Evolutionary conservation across 192 early-diverging fungal genomes (phyloP).

Genomic region (Dispira simplex): DNA sequence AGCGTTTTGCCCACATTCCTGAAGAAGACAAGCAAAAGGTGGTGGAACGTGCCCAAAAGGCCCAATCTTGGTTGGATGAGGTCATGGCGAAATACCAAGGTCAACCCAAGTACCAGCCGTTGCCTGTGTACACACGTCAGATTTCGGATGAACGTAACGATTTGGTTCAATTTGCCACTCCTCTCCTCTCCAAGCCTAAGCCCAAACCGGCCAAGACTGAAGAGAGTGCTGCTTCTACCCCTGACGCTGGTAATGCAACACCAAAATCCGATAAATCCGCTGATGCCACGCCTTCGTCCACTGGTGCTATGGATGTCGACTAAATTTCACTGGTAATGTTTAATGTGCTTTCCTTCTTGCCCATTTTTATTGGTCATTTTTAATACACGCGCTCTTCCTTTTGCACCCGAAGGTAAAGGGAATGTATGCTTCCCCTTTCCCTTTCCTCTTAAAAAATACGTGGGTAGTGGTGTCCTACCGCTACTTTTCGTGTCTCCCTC

Average conservation of each 20-base stretch:
- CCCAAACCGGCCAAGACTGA: constrained; percentile 54
- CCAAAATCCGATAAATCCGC: constrained; percentile 9
- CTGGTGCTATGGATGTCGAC: constrained; percentile 40
- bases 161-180: constrained; percentile 50
- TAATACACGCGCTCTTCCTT: neutral
- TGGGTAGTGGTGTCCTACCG: neutral
- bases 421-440: neutral
- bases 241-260: constrained; percentile 21
- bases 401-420: neutral
- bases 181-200: constrained; percentile 85
- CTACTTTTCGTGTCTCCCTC: neutral
- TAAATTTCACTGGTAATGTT: constrained; percentile 14
- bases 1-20: constrained; percentile 76
- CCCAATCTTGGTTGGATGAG: constrained; percentile 79
- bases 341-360: too few relatives aligned
- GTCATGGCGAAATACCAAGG: constrained; percentile 56
- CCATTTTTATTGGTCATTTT: too few relatives aligned
- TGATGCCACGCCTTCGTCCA: constrained; percentile 2
- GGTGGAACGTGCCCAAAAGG: constrained; percentile 53
- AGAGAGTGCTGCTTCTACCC: constrained; percentile 27
- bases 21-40: constrained; percentile 72
- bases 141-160: constrained; percentile 62
- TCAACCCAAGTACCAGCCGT: constrained; percentile 57
- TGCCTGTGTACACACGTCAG: constrained; percentile 47
- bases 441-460: neutral